Conservation (phyloP, 2,329 filamentous ascomycete genomes). For the Stromatinia cepivora region DNA sequence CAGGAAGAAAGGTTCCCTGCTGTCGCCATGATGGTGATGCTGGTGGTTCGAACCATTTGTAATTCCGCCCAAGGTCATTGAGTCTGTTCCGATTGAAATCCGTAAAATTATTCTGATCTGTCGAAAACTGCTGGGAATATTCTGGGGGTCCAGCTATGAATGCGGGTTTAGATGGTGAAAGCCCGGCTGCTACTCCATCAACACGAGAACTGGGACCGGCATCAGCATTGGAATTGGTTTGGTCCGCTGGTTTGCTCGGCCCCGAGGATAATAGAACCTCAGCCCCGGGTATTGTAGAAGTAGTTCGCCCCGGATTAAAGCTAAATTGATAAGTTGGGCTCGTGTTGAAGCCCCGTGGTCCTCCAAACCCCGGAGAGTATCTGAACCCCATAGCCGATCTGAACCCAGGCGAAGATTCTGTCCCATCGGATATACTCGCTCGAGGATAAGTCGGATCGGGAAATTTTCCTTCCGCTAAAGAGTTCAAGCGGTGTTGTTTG, state of each 20-base stretch:
- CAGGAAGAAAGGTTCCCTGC: not conserved
- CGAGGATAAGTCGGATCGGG: constrained; percentile 21
- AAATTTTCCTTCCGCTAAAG: constrained; percentile 8
- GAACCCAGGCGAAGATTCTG: constrained; percentile 10
- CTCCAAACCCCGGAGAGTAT: constrained; percentile 22
- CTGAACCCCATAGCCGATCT: constrained; percentile 14
- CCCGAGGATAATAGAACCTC: not conserved
- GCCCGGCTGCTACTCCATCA: not conserved
- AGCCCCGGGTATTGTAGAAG: not conserved
- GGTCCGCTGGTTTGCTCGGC: not conserved
- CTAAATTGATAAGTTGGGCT: constrained; percentile 3
- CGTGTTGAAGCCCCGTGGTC: constrained; percentile 9
- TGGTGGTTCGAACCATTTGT: not conserved
- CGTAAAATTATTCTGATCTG: not conserved
- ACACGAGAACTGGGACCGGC: not conserved
- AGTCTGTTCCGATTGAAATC: not conserved
- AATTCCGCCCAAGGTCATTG: not conserved
- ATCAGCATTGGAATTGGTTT: not conserved
- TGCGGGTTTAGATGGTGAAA: not conserved
- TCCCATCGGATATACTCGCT: constrained; percentile 7
- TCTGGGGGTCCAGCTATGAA: not conserved
- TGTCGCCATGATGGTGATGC: not conserved
- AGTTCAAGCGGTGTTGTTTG: constrained; percentile 7
- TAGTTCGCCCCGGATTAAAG: not conserved
- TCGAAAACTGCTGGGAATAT: not conserved